Evolutionary conservation across 352 stramenopile species (phyloP), one percentile per base, ranked within the genome.

Genomic region (Pythium aphanidermatum): DNA sequence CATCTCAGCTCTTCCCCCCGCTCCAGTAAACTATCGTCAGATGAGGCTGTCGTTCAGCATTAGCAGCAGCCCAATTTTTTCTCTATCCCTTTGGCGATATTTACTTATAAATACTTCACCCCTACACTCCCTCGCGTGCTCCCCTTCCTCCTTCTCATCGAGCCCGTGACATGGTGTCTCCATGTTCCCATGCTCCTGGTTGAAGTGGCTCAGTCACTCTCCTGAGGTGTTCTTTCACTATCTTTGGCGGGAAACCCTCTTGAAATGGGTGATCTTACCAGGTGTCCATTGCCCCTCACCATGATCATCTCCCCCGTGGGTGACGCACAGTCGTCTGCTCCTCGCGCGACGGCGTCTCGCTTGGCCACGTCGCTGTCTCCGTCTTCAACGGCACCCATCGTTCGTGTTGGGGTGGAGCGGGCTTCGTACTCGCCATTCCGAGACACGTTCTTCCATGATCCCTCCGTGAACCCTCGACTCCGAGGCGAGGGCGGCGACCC

Each of bases 381-480:
- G 9, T 35, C 33, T 24, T 42, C 41, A 8, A 37, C 34, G 17
- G 42, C 55, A 14, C 31, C 47, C 8, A 43, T 58, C 19, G 40
- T 58, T 23, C 48, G 40, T 13, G 32, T 66, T 13, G 60, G 45
- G 23, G 44, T 29, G 39, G 51, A 39, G 14, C 60, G 25, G 30
- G 61, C 29, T 21, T 50, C 57, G 28, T 86, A 89, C 41, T 19
- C 65, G 14, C 63, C 68, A 2, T 89, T 89, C 46, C 76, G 76
- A 21, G 60, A 74, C 21, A 75, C 74, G 6, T 79, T 86, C 47
- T 86, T 86, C 59, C 67, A 68, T 26, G 70, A 89, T 32, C 45
- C 61, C 26, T 50, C 36, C 5, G 52, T 74, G 25, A 87, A 88
- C 40, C 65, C 68, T 10, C 46, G 51, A 13, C 57, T 86, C 4